These are phyloP conservation scores for Salix purpurea DNA, from an alignment of 345 rosid genomes.

Conservation along the genomic window DNA sequence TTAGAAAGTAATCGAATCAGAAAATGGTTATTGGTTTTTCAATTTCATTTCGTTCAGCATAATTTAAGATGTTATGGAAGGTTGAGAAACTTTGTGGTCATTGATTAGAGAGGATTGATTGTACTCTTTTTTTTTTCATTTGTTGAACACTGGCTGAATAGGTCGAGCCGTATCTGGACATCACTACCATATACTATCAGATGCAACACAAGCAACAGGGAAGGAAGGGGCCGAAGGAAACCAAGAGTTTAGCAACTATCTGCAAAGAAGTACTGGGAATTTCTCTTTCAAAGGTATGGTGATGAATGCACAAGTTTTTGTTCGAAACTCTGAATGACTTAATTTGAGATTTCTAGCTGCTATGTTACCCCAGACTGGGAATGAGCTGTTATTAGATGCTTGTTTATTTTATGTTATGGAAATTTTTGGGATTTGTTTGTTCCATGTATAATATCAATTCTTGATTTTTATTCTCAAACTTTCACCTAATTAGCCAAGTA, in stretches of 20 bases:
- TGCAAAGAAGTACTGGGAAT: slow-evolving; percentile 65
- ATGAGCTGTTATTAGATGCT: too few species aligned
- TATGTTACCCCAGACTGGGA: background rate
- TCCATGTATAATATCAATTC: background rate
- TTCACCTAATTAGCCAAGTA: background rate
- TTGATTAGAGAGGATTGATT: too few species aligned
- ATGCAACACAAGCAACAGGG: slow-evolving; percentile 59
- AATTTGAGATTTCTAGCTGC: background rate
- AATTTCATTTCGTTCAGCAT: background rate
- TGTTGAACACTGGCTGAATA: slow-evolving; percentile 22
- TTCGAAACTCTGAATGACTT: background rate
- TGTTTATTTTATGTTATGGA: background rate
- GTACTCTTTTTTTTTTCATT: background rate
- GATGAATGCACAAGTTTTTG: background rate
- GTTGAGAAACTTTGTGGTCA: too few species aligned
- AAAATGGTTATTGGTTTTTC: background rate
- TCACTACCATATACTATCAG: slow-evolving; percentile 44
- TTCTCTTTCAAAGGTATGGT: slow-evolving; percentile 72
- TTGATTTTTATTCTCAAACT: background rate
- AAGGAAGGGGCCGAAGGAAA: slow-evolving; percentile 53
- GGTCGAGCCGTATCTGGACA: slow-evolving; percentile 89
- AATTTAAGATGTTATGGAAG: background rate
- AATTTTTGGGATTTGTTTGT: slow-evolving; percentile 2
- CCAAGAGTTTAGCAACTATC: slow-evolving; percentile 67
- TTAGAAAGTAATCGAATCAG: background rate